Evolutionary conservation across 371 early-diverging fungal genomes (phyloP).

Genomic region (Parasitella parasitica): DNA sequence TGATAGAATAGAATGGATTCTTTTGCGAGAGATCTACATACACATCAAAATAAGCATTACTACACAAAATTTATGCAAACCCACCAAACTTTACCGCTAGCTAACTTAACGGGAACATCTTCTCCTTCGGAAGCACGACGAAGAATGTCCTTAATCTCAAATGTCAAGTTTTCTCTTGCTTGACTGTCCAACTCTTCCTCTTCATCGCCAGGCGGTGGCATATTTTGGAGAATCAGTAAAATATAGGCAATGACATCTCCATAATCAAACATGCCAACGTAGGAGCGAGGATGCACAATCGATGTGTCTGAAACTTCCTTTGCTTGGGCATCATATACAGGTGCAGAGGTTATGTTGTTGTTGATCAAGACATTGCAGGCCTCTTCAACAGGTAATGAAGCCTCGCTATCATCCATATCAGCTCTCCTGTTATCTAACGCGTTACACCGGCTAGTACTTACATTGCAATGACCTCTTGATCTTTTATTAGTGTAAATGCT

Average conservation of each 20-base stretch:
- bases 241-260: conserved; percentile 66
- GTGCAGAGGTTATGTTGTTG: conserved; percentile 68
- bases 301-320: not conserved
- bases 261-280: conserved; percentile 88
- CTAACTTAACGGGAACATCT: conserved; percentile 65
- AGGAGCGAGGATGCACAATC: conserved; percentile 38
- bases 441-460: conserved; percentile 17
- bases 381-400: conserved; percentile 45
- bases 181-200: not conserved
- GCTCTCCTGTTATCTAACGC: not conserved
- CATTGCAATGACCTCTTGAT: conserved; percentile 61
- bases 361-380: conserved; percentile 47
- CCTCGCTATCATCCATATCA: conserved; percentile 29
- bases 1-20: conserved; percentile 83
- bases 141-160: conserved; percentile 62
- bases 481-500: conserved; percentile 47
- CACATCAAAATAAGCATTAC: not conserved
- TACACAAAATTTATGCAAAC: not conserved
- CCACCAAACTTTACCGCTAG: conserved; percentile 46
- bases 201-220: conserved; percentile 18
- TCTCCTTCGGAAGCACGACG: conserved; percentile 56
- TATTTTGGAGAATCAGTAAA: conserved; percentile 36
- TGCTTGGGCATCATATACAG: conserved; percentile 62
- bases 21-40: conserved; percentile 72
- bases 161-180: conserved; percentile 11